These are phyloP conservation scores for Solanum clarkiae DNA, from an alignment of 257 asterid genomes.

Conservation along the genomic window DNA sequence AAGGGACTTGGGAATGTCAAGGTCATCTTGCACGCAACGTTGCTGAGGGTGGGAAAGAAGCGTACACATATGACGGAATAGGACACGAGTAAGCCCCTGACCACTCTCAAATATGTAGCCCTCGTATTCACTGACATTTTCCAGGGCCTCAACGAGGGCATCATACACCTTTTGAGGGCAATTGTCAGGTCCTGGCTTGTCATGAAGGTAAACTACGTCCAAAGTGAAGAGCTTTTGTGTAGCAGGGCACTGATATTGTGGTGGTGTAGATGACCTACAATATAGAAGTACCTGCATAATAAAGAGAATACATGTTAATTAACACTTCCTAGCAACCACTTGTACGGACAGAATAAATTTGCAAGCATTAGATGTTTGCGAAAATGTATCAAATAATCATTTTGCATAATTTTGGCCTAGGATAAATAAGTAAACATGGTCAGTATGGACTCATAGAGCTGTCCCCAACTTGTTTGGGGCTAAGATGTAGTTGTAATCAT, in stretches of 20 bases:
- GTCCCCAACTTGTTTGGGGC: neutral
- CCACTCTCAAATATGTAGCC: constrained; percentile 89
- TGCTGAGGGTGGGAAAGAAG: constrained; percentile 83
- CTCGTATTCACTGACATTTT: constrained; percentile 59
- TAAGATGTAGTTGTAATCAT: neutral
- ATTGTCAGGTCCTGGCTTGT: constrained; percentile 89
- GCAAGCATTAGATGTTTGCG: neutral
- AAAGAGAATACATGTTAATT: neutral
- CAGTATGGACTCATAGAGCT: neutral
- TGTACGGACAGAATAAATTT: neutral
- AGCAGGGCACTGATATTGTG: constrained; percentile 53
- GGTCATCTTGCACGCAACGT: constrained; percentile 72
- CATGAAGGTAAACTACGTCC: constrained; percentile 85
- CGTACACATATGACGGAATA: constrained; percentile 60
- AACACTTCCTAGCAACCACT: neutral
- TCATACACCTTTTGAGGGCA: constrained; percentile 89
- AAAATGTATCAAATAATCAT: neutral
- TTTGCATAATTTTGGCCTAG: neutral
- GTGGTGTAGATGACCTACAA: constrained; percentile 74
- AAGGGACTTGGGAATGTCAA: constrained; percentile 65
- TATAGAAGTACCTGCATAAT: constrained; percentile 56
- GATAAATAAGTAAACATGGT: neutral
- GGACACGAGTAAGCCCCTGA: constrained; percentile 68
- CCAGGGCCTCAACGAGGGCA: constrained; percentile 85
- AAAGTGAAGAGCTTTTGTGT: constrained; percentile 67